Conservation (phyloP, 225 moss, liverwort and hornwort species). For the Anthoceros angustus region DNA sequence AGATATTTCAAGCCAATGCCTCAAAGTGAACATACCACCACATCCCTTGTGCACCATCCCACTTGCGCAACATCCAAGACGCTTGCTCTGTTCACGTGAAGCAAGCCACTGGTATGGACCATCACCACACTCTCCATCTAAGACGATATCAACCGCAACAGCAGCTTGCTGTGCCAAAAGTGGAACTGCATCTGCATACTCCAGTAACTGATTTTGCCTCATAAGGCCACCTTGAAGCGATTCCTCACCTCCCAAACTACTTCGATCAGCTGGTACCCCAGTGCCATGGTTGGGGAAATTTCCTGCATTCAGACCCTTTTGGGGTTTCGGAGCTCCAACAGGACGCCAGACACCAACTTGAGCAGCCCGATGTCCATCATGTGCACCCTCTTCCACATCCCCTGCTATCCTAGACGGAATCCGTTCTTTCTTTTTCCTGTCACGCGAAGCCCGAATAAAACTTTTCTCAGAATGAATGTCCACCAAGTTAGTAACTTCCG, state of each 20-base stretch:
- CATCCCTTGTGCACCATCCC: slow-evolving; percentile 44
- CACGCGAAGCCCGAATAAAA: slow-evolving; percentile 37
- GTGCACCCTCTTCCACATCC: slow-evolving; percentile 68
- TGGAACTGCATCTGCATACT: slow-evolving; percentile 63
- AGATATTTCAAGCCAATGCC: slow-evolving; percentile 61
- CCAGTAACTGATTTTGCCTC: slow-evolving; percentile 47
- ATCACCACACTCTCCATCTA: slow-evolving; percentile 77
- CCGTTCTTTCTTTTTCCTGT: slow-evolving; percentile 49
- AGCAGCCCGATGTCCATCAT: slow-evolving; percentile 62
- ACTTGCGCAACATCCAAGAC: slow-evolving; percentile 37
- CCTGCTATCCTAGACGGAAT: slow-evolving; percentile 68
- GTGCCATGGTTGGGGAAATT: slow-evolving; percentile 20
- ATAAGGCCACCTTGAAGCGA: slow-evolving; percentile 7
- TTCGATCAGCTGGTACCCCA: slow-evolving; percentile 23
- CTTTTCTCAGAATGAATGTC: slow-evolving; percentile 21
- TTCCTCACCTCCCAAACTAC: slow-evolving; percentile 17
- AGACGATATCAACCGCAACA: slow-evolving; percentile 51
- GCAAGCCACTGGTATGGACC: slow-evolving; percentile 86
- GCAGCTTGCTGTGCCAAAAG: slow-evolving; percentile 90
- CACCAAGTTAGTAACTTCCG: slow-evolving; percentile 21
- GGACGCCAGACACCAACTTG: slow-evolving; percentile 98
- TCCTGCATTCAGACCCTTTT: slow-evolving; percentile 16
- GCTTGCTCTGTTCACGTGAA: slow-evolving; percentile 48
- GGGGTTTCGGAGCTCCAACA: slow-evolving; percentile 55
- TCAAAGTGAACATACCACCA: slow-evolving; percentile 62